These are phyloP conservation scores for Aquilaria sinensis DNA, from an alignment of 345 rosid genomes.

Conservation along the genomic window DNA sequence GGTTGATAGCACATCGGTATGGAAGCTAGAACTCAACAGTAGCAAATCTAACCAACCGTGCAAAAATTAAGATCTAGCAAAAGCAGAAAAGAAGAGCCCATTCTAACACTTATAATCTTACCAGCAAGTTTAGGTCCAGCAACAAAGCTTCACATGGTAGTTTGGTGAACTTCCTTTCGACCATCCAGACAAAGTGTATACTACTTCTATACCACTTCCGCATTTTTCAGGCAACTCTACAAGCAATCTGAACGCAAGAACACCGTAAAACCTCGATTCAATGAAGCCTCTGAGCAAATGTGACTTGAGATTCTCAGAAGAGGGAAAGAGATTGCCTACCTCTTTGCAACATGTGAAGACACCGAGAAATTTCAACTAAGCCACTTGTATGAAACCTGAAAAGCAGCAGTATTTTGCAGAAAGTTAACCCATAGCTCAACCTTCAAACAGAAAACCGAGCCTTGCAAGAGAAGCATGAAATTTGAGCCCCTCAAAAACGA, in stretches of 20 bases:
- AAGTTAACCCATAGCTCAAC: neutral
- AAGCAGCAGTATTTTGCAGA: conserved; percentile 10
- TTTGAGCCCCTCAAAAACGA: neutral
- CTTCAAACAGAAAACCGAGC: neutral
- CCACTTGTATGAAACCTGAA: conserved; percentile 98
- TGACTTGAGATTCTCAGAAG: conserved; percentile 5
- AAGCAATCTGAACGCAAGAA: conserved; percentile 51
- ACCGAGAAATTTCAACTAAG: conserved; percentile 75
- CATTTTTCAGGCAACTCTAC: conserved; percentile 59
- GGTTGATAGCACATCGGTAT: too few relatives aligned
- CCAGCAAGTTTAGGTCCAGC: conserved; percentile 69
- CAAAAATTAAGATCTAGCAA: too few relatives aligned
- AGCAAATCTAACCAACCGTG: too few relatives aligned
- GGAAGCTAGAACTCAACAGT: too few relatives aligned
- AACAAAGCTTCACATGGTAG: conserved; percentile 60
- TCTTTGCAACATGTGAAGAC: conserved; percentile 72
- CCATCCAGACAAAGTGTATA: conserved; percentile 82
- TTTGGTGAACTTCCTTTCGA: conserved; percentile 49
- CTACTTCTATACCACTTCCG: conserved; percentile 54
- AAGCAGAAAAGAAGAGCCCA: too few relatives aligned
- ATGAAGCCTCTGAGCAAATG: neutral
- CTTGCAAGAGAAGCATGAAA: neutral
- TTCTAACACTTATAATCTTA: conserved; percentile 14
- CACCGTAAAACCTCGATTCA: neutral
- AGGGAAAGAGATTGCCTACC: conserved; percentile 25